Evolutionary conservation across 176 grass and related monocot species (phyloP), one percentile per base, ranked within the genome.

Genomic region (Oropetium thomaeum): DNA sequence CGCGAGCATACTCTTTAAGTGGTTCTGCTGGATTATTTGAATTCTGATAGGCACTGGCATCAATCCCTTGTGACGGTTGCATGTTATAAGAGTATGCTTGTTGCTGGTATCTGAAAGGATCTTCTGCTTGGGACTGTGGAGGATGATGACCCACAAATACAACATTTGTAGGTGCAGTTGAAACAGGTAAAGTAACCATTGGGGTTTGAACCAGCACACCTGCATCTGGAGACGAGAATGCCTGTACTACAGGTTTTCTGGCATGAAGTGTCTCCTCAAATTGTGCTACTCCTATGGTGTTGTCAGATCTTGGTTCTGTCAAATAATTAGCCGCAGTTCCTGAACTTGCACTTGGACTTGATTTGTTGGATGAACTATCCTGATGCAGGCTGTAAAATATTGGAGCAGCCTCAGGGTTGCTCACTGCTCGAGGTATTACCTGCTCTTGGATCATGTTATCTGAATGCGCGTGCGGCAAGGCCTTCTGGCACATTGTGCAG

Each of bases 401-500:
- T 33, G 76, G 67, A 71, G 55, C 69, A 27, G 39, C 63, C 77
- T 83, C 88, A 72, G 67, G 27, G n/a, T 77, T 84, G 53, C 31
- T 78, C 0, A 29, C 15, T 13, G 59, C 66, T 48, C 63, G 44
- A 42, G 65, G 55, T 79, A 73, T 88, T 57, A 74, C 82, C 39
- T 78, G 74, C 39, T 90, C 93, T 31, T 85, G 76, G 76, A 90
- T 83, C 71, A 87, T 61, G 20, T 85, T 90, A 86, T 93, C 90
- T 0, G 85, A 97, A 84, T 97, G 93, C 14, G 71, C 70, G 41
- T 97, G 90, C 0, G 93, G 93, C 68, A 93, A 77, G 35, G 69
- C 88, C 84, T 90, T 97, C 53, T 87, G 87, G 81, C 87, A 97
- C 93, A 93, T 86, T 16, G 64, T n/a, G 74, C 90, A 97, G 82